Conservation (phyloP, 345 rosid genomes). For the Dovyalis caffra region DNA sequence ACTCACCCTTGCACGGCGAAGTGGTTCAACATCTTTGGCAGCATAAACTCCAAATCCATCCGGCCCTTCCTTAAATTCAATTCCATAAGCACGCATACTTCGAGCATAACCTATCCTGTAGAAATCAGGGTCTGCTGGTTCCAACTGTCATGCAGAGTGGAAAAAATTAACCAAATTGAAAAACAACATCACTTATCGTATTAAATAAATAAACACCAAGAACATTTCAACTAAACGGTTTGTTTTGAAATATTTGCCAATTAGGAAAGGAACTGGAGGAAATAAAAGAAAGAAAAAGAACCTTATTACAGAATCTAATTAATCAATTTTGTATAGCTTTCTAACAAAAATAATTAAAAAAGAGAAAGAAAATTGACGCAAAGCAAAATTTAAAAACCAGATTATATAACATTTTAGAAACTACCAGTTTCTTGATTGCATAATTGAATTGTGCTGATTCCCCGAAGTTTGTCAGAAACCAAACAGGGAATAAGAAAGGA, state of each 20-base stretch:
- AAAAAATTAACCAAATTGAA: too few species aligned
- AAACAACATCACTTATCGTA: too few species aligned
- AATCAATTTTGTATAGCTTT: not conserved
- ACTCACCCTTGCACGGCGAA: slow-evolving; percentile 84
- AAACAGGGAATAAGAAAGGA: not conserved
- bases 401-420: too few species aligned
- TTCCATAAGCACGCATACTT: slow-evolving; percentile 84
- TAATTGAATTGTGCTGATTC: too few species aligned
- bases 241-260: too few species aligned
- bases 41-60: slow-evolving; percentile 92
- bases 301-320: not conserved
- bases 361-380: not conserved
- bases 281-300: not conserved
- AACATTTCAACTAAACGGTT: not conserved
- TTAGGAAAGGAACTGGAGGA: too few species aligned
- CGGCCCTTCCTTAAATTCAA: slow-evolving; percentile 87
- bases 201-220: too few species aligned
- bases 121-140: slow-evolving; percentile 89
- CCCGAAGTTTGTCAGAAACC: too few species aligned
- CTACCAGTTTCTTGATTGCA: too few species aligned
- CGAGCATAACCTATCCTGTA: slow-evolving; percentile 88
- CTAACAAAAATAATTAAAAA: not conserved
- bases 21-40: slow-evolving; percentile 81
- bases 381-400: too few species aligned
- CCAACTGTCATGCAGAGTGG: slow-evolving; percentile 44